These are phyloP conservation scores for Neobulgaria alba DNA, from an alignment of 2,329 filamentous ascomycete species.

Conservation along the genomic window DNA sequence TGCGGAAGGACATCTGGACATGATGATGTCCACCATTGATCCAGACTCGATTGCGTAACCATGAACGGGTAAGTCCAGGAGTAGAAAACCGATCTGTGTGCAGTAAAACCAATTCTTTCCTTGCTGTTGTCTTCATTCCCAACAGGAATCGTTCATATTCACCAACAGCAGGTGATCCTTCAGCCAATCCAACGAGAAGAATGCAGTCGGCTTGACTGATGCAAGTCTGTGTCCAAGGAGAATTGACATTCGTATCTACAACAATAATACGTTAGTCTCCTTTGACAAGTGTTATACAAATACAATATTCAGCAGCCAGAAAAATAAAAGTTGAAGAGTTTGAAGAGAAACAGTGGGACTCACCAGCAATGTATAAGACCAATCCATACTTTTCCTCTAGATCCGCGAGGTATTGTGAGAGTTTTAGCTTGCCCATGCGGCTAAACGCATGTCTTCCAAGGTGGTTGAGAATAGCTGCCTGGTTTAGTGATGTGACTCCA, in stretches of 20 bases:
- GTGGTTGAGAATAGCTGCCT: conserved; percentile 89
- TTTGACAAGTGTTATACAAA: neutral
- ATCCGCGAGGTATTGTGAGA: conserved; percentile 93
- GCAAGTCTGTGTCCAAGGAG: conserved; percentile 97
- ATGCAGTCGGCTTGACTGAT: conserved; percentile 97
- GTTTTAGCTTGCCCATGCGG: conserved; percentile 91
- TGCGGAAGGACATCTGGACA: conserved; percentile 86
- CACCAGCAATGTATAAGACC: conserved; percentile 84
- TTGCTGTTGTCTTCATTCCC: conserved; percentile 92
- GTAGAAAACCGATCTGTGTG: conserved; percentile 83
- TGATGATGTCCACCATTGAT: conserved; percentile 98
- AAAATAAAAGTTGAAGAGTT: neutral
- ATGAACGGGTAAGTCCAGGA: conserved; percentile 76
- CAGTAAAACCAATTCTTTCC: conserved; percentile 84
- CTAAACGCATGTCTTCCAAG: conserved; percentile 94
- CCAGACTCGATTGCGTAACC: conserved; percentile 91
- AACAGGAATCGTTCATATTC: conserved; percentile 96
- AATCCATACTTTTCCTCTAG: conserved; percentile 95
- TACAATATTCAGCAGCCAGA: neutral
- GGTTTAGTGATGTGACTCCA: conserved; percentile 85
- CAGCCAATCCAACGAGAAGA: conserved; percentile 81
- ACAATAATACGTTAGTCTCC: neutral
- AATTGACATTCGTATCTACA: conserved; percentile 86
- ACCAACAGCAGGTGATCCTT: conserved; percentile 81
- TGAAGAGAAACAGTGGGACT: conserved; percentile 24